Evolutionary conservation across 2,329 filamentous ascomycete species (phyloP), one percentile per base, ranked within the genome.

Genomic region (Ceratocystis papillata): DNA sequence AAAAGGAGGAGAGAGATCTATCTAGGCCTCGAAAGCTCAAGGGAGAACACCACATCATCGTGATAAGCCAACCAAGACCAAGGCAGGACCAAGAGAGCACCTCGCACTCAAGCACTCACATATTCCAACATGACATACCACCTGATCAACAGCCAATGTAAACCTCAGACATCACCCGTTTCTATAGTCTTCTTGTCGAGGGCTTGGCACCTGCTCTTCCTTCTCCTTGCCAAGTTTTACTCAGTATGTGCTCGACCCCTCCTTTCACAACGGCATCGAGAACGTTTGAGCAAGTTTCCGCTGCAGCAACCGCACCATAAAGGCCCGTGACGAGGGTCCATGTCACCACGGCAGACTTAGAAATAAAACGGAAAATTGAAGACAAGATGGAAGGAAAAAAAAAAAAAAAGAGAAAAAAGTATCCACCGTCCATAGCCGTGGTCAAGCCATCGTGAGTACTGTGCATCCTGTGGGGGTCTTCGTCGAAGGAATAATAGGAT

Each of bases 241-340:
- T 12, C 37, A 41, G 37, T 4, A 15, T 10, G 12, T 15, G 37
- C 37, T 41, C 10, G 10, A 41, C 12, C 37, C 37, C 37, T 41
- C 22, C 48, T 53, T 37, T 37, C 8, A 8, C 2, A 59, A 4
- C 5, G 15, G 55, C 55, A 33, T 37, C 70, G 70, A 69, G 70
- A 67, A 66, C 62, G 33, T 71, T 71, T 71, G 70, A 70, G 70
- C 70, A 71, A 70, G 70, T 71, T 71, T 70, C 67, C 33, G 5
- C 62, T 28, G 17, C 57, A 15, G 22, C 45, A 63, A 44, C 8
- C n/a, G 46, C 64, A 50, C n/a, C 46, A 33, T 48, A 12, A 25
- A 48, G 37, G 61, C 45, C 61, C 44, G 61, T 63, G 46, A 50
- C 22, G 44, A 63, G 33, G 41, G 41, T 46, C 25, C 61, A 53